Conservation (phyloP, 805 yeast genomes). For the Ogataea methylovora region DNA sequence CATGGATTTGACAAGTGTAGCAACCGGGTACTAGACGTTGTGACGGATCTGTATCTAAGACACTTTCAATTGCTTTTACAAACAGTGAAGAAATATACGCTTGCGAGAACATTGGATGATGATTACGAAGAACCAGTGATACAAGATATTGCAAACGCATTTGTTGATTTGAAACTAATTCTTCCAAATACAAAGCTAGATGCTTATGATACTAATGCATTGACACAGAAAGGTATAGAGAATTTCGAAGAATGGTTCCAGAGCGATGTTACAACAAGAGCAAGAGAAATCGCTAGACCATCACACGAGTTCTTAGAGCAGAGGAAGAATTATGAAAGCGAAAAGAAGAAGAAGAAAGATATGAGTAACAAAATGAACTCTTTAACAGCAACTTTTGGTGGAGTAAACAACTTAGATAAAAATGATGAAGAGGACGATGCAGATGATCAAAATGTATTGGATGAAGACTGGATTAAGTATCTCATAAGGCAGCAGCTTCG, state of each 20-base stretch:
- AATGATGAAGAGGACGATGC: constrained; percentile 2
- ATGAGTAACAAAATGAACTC: constrained; percentile 23
- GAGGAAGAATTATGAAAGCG: constrained; percentile 6
- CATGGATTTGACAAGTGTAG: constrained; percentile 79
- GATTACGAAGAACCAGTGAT: constrained; percentile 30
- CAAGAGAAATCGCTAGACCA: constrained; percentile 30
- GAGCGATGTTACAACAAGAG: constrained; percentile 35
- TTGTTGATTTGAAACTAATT: constrained; percentile 54
- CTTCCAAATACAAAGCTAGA: constrained; percentile 52
- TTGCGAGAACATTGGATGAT: constrained; percentile 26
- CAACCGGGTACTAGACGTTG: constrained; percentile 60
- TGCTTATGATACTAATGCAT: constrained; percentile 40
- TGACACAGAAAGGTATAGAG: constrained; percentile 39
- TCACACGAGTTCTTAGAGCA: constrained; percentile 16
- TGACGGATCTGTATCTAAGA: constrained; percentile 71
- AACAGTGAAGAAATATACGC: constrained; percentile 44
- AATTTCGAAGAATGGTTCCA: constrained; percentile 52
- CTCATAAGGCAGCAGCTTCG: constrained; percentile 20
- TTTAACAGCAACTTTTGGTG: constrained; percentile 22
- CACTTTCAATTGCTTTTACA: constrained; percentile 48
- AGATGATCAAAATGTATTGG: constrained; percentile 12
- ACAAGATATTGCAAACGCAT: constrained; percentile 67
- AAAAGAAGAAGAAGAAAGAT: constrained; percentile 13
- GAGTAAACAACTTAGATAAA: background rate
- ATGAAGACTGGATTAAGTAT: constrained; percentile 27